phyloP scores from a whole-genome alignment of 306 rosid species.

The Rosa persica region DNA sequence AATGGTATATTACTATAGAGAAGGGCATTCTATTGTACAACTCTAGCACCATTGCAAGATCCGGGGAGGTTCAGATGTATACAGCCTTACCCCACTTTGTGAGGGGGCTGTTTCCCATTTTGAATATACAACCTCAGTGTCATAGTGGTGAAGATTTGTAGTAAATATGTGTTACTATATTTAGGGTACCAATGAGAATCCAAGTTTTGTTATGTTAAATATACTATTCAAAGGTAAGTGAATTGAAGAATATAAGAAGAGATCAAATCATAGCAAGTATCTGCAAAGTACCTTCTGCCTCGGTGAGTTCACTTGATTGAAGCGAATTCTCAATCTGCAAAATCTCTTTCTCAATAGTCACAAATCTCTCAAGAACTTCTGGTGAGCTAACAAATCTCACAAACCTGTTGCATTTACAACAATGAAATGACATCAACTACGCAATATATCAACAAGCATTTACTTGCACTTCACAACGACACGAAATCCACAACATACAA shows the following conservation, averaged over 20 bases:
- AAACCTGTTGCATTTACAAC: slow-evolving; percentile 55
- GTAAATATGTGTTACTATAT: neutral
- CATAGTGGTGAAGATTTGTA: neutral
- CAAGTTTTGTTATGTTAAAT: neutral
- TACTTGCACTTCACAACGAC: neutral
- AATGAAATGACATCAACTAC: neutral
- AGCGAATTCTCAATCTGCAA: slow-evolving; percentile 84
- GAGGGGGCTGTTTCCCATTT: neutral
- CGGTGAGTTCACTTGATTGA: slow-evolving; percentile 60
- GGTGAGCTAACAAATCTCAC: slow-evolving; percentile 91
- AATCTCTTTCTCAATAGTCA: slow-evolving; percentile 88
- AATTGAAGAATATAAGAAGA: neutral
- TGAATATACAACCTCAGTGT: neutral
- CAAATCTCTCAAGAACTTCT: slow-evolving; percentile 93
- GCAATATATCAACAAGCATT: neutral
- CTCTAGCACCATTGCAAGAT: neutral
- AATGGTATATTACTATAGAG: slow-evolving; percentile 10
- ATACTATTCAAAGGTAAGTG: neutral
- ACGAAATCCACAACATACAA: neutral
- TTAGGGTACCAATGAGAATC: neutral
- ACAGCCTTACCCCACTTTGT: neutral
- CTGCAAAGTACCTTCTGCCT: slow-evolving; percentile 57
- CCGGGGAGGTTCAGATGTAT: neutral
- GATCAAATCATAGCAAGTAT: slow-evolving; percentile 18
- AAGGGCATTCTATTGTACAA: neutral